Base-by-base conservation (phyloP, 495 filamentous ascomycete genomes). In the Clavariopsis aquatica region DNA sequence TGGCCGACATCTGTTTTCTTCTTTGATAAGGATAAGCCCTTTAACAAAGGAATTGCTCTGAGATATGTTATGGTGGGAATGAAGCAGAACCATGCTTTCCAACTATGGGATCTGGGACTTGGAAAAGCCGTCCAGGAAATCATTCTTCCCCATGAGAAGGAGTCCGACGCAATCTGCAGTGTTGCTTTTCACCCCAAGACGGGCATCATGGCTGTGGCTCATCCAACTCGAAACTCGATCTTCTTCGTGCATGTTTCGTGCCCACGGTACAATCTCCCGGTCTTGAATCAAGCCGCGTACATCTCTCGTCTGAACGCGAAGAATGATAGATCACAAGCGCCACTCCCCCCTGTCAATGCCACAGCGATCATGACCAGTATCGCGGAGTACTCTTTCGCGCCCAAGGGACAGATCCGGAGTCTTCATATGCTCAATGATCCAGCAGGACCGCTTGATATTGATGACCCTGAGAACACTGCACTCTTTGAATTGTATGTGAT, bases 51-150 rank as follows among this genome's bases (percentile, higher is more conserved):
- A 31, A 86, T 87, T 72, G 92, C 95, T 19, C 78, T 95, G 61
- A 84, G 95, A 62, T 99, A 98, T 78, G 86, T 98, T 76, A 84
- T 99, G 62, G 93, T 99, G 53, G 95, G 95, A 63, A 89, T 97
- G 82, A 98, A 97, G 79, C 95, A 98, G 75, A 99, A 99, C 75
- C 95, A 99, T 78, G 94, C 92, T 52, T 86, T 99, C 63, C 95
- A 99, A 79, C 83, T 99, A 60, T 99, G 95, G 95, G 95, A 99
- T 83, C 89, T 99, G 75, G 90, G 89, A 59, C 85, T 99, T 5
- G 87, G 87, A 58, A 96, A 95, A 78, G 88, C 93, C 28, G 94
- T 99, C 52, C 92, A 98, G 75, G 95, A 99, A 78, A 84, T 98
- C 70, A 92, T 93, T 75, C 87, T 99, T 62, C 95, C 95, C 6